Evolutionary conservation across 768 basidiomycete species (phyloP).

Genomic region (Tricholoma matsutake): DNA sequence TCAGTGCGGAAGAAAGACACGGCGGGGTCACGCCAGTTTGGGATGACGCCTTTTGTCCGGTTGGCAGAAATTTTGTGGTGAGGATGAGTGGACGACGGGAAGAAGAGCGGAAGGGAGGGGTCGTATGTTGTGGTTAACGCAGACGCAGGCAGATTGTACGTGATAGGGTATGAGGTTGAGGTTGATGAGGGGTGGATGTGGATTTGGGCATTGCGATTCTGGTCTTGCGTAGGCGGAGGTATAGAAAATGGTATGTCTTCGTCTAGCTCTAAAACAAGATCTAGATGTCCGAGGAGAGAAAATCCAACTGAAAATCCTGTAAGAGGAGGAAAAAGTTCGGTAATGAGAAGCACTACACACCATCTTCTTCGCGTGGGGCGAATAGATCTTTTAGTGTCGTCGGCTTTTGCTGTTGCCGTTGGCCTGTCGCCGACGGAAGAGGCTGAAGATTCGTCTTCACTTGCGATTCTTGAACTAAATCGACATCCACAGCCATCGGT

Average conservation of each 20-base stretch:
- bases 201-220: slow-evolving; percentile 3
- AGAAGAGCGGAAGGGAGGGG: slow-evolving; percentile 57
- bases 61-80: background rate
- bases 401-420: slow-evolving; percentile 9
- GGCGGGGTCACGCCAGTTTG: slow-evolving; percentile 29
- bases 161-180: slow-evolving; percentile 9
- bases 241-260: slow-evolving; percentile 40
- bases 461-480: slow-evolving; percentile 8
- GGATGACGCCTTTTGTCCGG: background rate
- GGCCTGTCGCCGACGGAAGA: background rate
- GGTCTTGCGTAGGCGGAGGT: background rate
- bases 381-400: slow-evolving; percentile 69
- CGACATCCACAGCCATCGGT: slow-evolving; percentile 11
- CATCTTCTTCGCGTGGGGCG: slow-evolving; percentile 63
- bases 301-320: slow-evolving; percentile 47
- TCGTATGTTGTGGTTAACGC: slow-evolving; percentile 25
- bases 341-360: slow-evolving; percentile 33
- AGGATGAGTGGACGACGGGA: slow-evolving; percentile 36
- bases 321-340: background rate
- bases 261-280: slow-evolving; percentile 70
- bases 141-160: background rate
- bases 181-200: slow-evolving; percentile 16
- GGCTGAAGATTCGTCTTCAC: slow-evolving; percentile 2
- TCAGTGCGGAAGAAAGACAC: slow-evolving; percentile 49
- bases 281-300: slow-evolving; percentile 72